Evolutionary conservation across 1,284 basidiomycete species (phyloP).

Genomic region (Ceratobasidium sp.): DNA sequence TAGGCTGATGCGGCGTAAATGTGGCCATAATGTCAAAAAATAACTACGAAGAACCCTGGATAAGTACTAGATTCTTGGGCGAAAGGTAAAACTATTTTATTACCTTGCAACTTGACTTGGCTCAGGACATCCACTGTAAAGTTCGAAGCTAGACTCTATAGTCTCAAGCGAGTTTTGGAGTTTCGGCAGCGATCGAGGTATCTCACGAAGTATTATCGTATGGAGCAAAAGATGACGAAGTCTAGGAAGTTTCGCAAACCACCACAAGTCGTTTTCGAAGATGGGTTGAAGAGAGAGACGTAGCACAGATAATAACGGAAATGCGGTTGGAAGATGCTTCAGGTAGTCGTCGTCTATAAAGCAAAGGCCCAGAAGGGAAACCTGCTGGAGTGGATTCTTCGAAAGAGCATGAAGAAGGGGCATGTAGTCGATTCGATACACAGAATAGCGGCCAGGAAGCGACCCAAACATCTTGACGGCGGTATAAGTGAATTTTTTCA

Average conservation of each 20-base stretch:
- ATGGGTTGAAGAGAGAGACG: neutral
- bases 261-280: neutral
- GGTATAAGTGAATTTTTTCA: neutral
- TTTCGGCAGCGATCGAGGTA: too few species aligned
- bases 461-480: neutral
- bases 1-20: too few species aligned
- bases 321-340: neutral
- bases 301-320: neutral
- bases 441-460: too few species aligned
- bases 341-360: neutral
- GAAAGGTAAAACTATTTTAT: too few species aligned
- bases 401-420: neutral
- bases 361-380: neutral
- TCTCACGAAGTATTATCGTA: neutral
- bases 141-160: too few species aligned
- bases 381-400: neutral
- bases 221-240: neutral
- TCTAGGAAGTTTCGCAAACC: constrained; percentile 2
- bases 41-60: too few species aligned
- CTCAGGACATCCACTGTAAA: too few species aligned
- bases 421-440: neutral
- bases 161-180: too few species aligned
- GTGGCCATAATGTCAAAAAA: too few species aligned
- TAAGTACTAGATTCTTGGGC: too few species aligned
- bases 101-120: too few species aligned